Evolutionary conservation across 768 basidiomycete genomes (phyloP).

Genomic region (Podaxis mareebaensis): DNA sequence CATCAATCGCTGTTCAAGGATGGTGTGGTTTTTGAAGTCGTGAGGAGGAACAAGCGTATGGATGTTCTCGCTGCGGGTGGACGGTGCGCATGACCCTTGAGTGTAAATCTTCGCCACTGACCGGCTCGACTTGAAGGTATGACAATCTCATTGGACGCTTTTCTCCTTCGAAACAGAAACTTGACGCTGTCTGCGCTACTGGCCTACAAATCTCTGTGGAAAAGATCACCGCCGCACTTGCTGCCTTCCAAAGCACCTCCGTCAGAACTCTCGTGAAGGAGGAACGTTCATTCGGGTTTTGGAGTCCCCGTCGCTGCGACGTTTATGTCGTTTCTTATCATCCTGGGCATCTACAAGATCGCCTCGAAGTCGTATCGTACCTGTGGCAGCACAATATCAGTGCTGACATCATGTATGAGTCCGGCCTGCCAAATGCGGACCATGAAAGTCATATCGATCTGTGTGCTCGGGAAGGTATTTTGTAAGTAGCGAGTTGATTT

Average conservation of each 20-base stretch:
- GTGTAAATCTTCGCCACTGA: neutral
- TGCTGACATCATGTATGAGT: conserved; percentile 87
- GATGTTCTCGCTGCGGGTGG: conserved; percentile 84
- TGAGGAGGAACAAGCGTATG: conserved; percentile 59
- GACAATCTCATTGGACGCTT: conserved; percentile 68
- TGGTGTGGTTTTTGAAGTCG: conserved; percentile 77
- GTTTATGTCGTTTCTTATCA: conserved; percentile 84
- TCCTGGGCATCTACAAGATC: conserved; percentile 71
- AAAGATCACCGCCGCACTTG: conserved; percentile 71
- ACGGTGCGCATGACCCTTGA: conserved; percentile 44
- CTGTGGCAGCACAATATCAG: conserved; percentile 84
- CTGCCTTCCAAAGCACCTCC: conserved; percentile 67
- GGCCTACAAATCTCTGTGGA: conserved; percentile 79
- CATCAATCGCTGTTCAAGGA: conserved; percentile 68
- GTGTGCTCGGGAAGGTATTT: conserved; percentile 79
- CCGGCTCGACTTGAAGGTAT: conserved; percentile 47
- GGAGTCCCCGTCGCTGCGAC: conserved; percentile 88
- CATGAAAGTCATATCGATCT: conserved; percentile 66
- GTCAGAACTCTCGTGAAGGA: conserved; percentile 74
- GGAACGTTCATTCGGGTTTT: conserved; percentile 81
- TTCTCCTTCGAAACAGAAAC: conserved; percentile 52
- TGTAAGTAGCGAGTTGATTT: conserved; percentile 47
- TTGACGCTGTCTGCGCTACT: conserved; percentile 62
- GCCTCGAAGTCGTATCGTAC: conserved; percentile 73
- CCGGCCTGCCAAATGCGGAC: conserved; percentile 59